Base-by-base conservation (phyloP, 108 stramenopile genomes). In the Tribonema minus region DNA sequence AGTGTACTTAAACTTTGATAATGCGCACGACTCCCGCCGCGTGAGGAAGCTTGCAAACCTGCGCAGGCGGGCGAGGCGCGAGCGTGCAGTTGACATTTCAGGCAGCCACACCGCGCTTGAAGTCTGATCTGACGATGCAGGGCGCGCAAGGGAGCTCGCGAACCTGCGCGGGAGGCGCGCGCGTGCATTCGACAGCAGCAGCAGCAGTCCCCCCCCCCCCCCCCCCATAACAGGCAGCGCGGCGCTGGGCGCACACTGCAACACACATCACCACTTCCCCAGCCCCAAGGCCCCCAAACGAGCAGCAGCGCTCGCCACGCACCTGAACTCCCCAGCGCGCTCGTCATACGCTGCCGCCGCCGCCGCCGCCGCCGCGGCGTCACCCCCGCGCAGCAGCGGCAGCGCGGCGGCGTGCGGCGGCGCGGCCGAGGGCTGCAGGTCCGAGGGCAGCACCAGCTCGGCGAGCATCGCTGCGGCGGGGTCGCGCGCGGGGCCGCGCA, bases 11-110 rank as follows among this genome's bases (percentile, higher is more conserved):
- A 6, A 6, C 28, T 0, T 65, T 59, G 20, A 82, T 54, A 38
- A 86, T 72, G 28, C 76, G 69, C 37, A 70, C 61, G 23, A 69
- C 35, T 76, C 81, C 15, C 70, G 37, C 70, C 82, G 68, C 26
- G 77, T 72, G 37, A 68, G 70, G 29, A 83, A 77, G 26, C 76
- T 77, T n/a, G n/a, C n/a, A n/a, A 7, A 39, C 38, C 38, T 7
- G 7, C 38, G 7, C 38, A 39, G 7, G 7, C n/a, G n/a, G n/a
- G n/a, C n/a, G n/a, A n/a, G n/a, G n/a, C n/a, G n/a, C n/a, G n/a
- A n/a, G n/a, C n/a, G n/a, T n/a, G n/a, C n/a, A n/a, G n/a, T n/a
- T n/a, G n/a, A n/a, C n/a, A n/a, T n/a, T n/a, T n/a, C n/a, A n/a
- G n/a, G n/a, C n/a, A n/a, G n/a, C n/a, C n/a, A n/a, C n/a, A n/a